phyloP scores from a whole-genome alignment of 2,329 filamentous ascomycete species.

The Penicillium sp. region DNA sequence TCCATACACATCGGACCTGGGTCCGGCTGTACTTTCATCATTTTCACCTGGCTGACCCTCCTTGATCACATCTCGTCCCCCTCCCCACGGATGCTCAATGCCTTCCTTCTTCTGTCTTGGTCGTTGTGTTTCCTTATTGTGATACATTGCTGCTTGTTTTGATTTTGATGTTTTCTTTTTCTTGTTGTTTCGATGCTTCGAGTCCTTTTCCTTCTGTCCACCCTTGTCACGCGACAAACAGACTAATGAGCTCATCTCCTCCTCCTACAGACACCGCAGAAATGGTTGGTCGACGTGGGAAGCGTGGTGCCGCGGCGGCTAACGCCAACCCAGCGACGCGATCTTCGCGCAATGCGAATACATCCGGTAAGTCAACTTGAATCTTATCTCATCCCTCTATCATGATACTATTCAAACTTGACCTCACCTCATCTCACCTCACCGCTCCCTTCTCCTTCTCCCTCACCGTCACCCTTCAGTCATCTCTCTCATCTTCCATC shows the following conservation, averaged over 20 bases:
- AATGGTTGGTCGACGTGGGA: conserved; percentile 36
- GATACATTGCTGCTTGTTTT: too few species aligned
- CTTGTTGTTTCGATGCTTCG: neutral
- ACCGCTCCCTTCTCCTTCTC: too few species aligned
- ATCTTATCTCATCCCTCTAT: neutral
- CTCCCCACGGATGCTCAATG: too few species aligned
- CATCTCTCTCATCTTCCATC: neutral
- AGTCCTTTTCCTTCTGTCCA: neutral
- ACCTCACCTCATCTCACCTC: too few species aligned
- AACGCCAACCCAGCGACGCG: conserved; percentile 15
- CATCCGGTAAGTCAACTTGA: conserved; percentile 16
- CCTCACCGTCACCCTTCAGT: too few species aligned
- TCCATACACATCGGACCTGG: too few species aligned
- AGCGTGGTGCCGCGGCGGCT: conserved; percentile 19
- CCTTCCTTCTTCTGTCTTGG: too few species aligned
- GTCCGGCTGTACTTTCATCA: too few species aligned
- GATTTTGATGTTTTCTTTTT: too few species aligned
- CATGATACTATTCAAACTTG: neutral
- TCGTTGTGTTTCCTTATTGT: too few species aligned
- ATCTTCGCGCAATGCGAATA: conserved; percentile 13
- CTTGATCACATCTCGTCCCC: too few species aligned
- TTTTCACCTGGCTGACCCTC: too few species aligned
- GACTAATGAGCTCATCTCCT: neutral
- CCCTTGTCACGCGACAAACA: neutral
- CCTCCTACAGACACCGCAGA: conserved; percentile 16